These are phyloP conservation scores for Mortierella sp. DNA, from an alignment of 371 early-diverging fungal species.

Conservation along the genomic window DNA sequence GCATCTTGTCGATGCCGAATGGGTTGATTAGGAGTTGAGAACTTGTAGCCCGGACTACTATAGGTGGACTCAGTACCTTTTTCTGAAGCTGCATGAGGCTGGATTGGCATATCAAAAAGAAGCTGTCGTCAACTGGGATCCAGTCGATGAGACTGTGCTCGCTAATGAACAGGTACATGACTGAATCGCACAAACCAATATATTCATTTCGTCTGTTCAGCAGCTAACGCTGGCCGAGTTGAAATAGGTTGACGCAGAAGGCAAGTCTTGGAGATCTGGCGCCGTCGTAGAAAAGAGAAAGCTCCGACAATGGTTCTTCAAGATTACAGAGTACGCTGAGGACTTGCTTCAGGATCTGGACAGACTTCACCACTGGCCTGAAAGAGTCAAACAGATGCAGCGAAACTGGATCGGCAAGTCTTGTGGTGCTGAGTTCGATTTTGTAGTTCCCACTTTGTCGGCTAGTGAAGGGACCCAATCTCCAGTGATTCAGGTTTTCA, in stretches of 20 bases:
- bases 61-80: slow-evolving; percentile 92
- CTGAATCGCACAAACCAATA: background rate
- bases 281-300: slow-evolving; percentile 91
- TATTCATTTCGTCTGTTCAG: background rate
- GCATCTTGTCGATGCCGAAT: background rate
- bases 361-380: slow-evolving; percentile 86
- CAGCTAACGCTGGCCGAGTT: background rate
- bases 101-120: slow-evolving; percentile 68
- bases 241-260: slow-evolving; percentile 84
- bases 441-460: slow-evolving; percentile 47
- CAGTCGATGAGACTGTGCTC: slow-evolving; percentile 93
- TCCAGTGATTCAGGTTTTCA: slow-evolving; percentile 71
- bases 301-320: slow-evolving; percentile 94
- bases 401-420: slow-evolving; percentile 95
- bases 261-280: slow-evolving; percentile 93
- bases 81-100: slow-evolving; percentile 80
- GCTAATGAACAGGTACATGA: slow-evolving; percentile 91
- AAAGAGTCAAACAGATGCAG: slow-evolving; percentile 91
- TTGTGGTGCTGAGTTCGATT: slow-evolving; percentile 83
- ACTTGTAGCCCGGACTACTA: slow-evolving; percentile 93
- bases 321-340: slow-evolving; percentile 88
- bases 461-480: background rate
- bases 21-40: slow-evolving; percentile 76
- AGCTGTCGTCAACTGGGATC: slow-evolving; percentile 88
- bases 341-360: slow-evolving; percentile 85